Conservation (phyloP, 2,329 filamentous ascomycete genomes). For the Alternaria ethzedia region DNA sequence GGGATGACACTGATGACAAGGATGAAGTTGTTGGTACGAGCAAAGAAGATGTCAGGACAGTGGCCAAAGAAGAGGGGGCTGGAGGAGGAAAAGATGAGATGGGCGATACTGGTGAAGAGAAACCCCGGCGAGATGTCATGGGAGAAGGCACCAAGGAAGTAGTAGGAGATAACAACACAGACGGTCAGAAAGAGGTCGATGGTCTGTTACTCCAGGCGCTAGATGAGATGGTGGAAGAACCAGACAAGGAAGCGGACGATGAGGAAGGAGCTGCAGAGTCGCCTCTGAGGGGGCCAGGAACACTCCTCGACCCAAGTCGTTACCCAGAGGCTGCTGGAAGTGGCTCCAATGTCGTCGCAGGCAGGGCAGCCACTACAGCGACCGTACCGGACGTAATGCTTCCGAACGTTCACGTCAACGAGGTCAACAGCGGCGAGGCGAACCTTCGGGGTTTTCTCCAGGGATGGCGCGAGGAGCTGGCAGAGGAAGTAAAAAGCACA, state of each 20-base stretch:
- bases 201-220: neutral
- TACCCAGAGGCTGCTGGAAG: neutral
- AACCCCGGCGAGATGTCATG: neutral
- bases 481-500: neutral
- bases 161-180: neutral
- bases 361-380: neutral
- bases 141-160: neutral
- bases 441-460: neutral
- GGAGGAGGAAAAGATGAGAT: neutral
- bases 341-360: neutral
- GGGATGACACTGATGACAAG: neutral
- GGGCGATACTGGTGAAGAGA: neutral
- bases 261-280: neutral
- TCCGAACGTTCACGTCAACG: neutral
- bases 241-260: neutral
- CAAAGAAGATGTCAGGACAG: neutral
- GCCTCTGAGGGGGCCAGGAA: neutral
- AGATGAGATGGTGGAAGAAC: neutral
- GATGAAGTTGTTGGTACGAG: neutral
- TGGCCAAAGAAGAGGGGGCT: neutral
- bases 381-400: neutral
- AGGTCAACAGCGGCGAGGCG: neutral
- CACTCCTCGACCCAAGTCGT: neutral
- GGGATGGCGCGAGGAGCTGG: neutral
- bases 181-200: neutral